phyloP scores from a whole-genome alignment of 768 basidiomycete species.

The Rhizopogon vulgaris region DNA sequence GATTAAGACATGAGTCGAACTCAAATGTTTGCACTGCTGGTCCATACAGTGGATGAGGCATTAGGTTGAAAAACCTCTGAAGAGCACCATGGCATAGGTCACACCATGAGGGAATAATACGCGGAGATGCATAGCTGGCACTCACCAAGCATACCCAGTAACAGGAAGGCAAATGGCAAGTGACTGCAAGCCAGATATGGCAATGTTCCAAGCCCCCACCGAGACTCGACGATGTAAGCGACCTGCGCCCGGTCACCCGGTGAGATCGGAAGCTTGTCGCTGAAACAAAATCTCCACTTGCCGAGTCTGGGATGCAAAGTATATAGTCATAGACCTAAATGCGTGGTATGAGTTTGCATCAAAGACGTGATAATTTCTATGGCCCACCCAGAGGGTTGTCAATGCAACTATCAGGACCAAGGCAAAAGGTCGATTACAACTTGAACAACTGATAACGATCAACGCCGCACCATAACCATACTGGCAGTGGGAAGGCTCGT shows the following conservation, averaged over 20 bases:
- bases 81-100: neutral
- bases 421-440: neutral
- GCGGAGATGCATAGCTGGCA: neutral
- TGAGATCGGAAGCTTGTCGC: neutral
- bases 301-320: neutral
- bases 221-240: neutral
- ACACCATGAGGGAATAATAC: neutral
- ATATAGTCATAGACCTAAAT: neutral
- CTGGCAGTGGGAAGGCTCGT: neutral
- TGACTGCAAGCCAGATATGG: neutral
- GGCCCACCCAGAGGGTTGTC: neutral
- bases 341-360: neutral
- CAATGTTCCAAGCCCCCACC: neutral
- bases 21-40: neutral
- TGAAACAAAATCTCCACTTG: neutral
- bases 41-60: neutral
- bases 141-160: neutral
- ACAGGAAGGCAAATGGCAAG: neutral
- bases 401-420: neutral
- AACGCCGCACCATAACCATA: neutral
- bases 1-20: neutral
- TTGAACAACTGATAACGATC: neutral
- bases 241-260: neutral
- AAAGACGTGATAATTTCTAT: neutral
- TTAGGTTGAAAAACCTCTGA: neutral